phyloP scores from a whole-genome alignment of 331 rosid species.

The Acacia concinna region DNA sequence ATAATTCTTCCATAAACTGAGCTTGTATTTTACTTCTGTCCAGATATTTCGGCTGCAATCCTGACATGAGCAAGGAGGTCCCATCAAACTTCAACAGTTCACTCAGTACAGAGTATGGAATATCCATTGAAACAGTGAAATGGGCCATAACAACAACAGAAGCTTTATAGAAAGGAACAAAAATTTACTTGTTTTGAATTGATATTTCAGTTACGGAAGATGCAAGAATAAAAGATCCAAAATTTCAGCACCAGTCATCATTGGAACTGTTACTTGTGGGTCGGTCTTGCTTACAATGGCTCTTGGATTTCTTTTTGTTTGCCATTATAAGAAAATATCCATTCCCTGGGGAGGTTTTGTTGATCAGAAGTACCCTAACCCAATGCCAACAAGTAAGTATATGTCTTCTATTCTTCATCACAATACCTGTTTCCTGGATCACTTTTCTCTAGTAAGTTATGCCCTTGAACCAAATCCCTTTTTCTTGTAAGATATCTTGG shows the following conservation, averaged over 20 bases:
- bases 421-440: no score
- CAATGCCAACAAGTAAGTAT: conserved; percentile 58
- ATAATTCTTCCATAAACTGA: conserved; percentile 15
- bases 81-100: conserved; percentile 51
- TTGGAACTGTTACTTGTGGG: conserved; percentile 63
- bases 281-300: conserved; percentile 57
- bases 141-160: background rate
- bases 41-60: conserved; percentile 76
- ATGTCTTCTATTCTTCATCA: conserved; percentile 8
- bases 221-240: conserved; percentile 38
- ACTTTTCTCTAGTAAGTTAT: no score
- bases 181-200: conserved; percentile 25
- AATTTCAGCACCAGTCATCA: conserved; percentile 44
- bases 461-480: no score
- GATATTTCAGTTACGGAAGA: conserved; percentile 55
- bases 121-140: background rate
- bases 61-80: conserved; percentile 34
- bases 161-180: background rate
- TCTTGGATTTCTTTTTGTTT: conserved; percentile 48
- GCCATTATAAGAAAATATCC: conserved; percentile 45
- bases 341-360: conserved; percentile 46
- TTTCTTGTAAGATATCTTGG: no score
- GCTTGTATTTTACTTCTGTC: conserved; percentile 23
- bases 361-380: conserved; percentile 37
- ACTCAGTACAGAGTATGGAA: conserved; percentile 57